Evolutionary conservation across 75 land plant species (phyloP).

Genomic region (Gnetum montanum): DNA sequence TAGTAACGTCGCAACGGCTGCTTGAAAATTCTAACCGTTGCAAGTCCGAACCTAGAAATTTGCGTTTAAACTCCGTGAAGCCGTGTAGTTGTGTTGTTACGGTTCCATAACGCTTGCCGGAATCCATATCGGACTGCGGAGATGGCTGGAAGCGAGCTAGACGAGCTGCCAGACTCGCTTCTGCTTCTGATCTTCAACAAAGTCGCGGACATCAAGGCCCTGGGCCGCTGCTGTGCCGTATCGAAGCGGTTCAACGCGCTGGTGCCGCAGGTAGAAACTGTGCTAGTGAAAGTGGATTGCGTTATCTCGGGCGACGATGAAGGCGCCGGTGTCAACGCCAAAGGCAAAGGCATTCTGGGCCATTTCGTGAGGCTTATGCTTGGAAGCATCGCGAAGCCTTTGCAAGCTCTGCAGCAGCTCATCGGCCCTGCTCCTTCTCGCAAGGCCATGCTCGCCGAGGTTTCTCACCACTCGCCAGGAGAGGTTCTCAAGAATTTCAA

Average conservation of each 20-base stretch:
- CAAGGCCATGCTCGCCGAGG: constrained; percentile 9
- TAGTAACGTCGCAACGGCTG: too few relatives aligned
- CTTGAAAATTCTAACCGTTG: too few relatives aligned
- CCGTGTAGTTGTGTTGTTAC: too few relatives aligned
- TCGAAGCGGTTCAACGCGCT: constrained; percentile 70
- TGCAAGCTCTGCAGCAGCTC: constrained; percentile 40
- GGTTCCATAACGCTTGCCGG: too few relatives aligned
- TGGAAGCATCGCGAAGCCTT: constrained; percentile 31
- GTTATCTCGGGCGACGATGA: constrained; percentile 34
- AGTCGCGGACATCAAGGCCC: constrained; percentile 82
- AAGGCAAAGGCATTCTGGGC: constrained; percentile 35
- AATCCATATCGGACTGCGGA: too few relatives aligned
- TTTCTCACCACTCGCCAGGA: constrained; percentile 45
- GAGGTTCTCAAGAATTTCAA: constrained; percentile 28
- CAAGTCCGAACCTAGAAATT: too few relatives aligned
- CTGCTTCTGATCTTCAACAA: constrained; percentile 74
- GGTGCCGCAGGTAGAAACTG: constrained; percentile 65
- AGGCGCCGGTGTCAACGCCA: constrained; percentile 11
- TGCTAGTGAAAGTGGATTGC: constrained; percentile 84
- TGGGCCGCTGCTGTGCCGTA: constrained; percentile 91
- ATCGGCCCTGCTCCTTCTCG: constrained; percentile 15
- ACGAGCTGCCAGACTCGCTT: constrained; percentile 77
- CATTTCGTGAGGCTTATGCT: constrained; percentile 28
- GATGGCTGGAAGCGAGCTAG: too few relatives aligned
- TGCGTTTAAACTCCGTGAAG: too few relatives aligned